Percentiles rank a stretch among this genome's conserved stretches.
Evolutionary conservation across 208 protist genomes (phyloP).

Genomic region (Leptomonas seymouri): DNA sequence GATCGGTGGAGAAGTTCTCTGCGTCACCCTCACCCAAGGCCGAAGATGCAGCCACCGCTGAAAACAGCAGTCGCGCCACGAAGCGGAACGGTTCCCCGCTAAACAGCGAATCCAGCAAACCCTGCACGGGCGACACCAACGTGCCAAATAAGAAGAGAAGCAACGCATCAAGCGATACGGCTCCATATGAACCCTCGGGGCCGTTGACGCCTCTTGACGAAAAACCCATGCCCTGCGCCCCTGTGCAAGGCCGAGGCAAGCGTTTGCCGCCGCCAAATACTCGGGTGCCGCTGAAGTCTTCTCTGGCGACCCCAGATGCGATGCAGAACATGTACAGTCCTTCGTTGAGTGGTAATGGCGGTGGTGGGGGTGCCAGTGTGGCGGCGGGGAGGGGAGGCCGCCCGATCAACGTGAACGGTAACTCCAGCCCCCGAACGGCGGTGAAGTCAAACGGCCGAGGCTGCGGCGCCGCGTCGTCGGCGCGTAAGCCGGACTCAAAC

Average conservation of each 20-base stretch:
- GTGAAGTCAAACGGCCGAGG: neutral
- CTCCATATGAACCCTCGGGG: neutral
- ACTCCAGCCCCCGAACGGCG: neutral
- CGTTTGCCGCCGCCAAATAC: neutral
- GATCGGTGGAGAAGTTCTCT: neutral
- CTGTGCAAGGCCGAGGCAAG: neutral
- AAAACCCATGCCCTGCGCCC: neutral
- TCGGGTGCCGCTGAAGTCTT: neutral
- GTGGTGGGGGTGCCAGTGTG: neutral
- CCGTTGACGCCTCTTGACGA: neutral
- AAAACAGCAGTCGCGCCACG: neutral
- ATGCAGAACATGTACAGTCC: slow-evolving; percentile 19
- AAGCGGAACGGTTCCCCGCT: neutral
- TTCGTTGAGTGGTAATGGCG: neutral
- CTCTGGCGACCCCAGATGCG: neutral
- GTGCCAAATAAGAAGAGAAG: neutral
- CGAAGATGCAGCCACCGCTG: neutral
- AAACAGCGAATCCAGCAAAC: neutral
- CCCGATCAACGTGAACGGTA: neutral
- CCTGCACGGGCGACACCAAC: neutral
- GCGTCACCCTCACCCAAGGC: neutral
- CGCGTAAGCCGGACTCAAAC: neutral
- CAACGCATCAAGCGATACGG: neutral
- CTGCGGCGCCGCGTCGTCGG: neutral
- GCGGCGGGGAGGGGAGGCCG: neutral